phyloP scores from a whole-genome alignment of 441 rosid species.

The Erysimum pusillum region DNA sequence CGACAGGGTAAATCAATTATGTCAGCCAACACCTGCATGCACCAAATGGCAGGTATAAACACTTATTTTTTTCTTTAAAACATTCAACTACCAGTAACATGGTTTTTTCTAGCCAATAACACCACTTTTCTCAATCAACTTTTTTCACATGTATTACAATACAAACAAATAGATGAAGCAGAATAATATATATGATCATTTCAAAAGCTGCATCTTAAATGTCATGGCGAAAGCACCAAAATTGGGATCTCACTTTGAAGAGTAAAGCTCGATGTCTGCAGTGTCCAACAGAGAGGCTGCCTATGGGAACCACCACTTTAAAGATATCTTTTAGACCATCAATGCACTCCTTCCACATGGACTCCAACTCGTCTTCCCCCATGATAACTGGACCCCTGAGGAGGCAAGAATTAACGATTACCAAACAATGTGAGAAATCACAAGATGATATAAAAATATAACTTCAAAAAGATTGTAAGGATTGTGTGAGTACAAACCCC shows the following conservation, averaged over 20 bases:
- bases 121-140: slow-evolving; percentile 8
- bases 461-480: slow-evolving; percentile 29
- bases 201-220: background rate
- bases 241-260: slow-evolving; percentile 78
- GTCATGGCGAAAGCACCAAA: slow-evolving; percentile 23
- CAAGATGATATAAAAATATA: slow-evolving; percentile 31
- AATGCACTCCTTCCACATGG: slow-evolving; percentile 84
- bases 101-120: slow-evolving; percentile 18
- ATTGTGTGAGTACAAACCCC: slow-evolving; percentile 73
- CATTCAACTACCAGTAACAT: slow-evolving; percentile 5
- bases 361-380: slow-evolving; percentile 73
- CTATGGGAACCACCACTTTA: slow-evolving; percentile 88
- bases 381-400: slow-evolving; percentile 73
- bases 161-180: background rate
- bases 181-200: slow-evolving; percentile 4
- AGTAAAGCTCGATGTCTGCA: slow-evolving; percentile 97
- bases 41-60: slow-evolving; percentile 33
- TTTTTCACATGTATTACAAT: background rate
- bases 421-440: slow-evolving; percentile 46
- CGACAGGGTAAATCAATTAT: slow-evolving; percentile 95
- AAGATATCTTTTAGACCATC: slow-evolving; percentile 79
- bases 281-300: slow-evolving; percentile 89
- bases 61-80: background rate
- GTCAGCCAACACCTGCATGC: slow-evolving; percentile 88
- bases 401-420: slow-evolving; percentile 28